These are phyloP conservation scores for Amauroascus verrucosus DNA, from an alignment of 2,329 filamentous ascomycete genomes.

Conservation along the genomic window DNA sequence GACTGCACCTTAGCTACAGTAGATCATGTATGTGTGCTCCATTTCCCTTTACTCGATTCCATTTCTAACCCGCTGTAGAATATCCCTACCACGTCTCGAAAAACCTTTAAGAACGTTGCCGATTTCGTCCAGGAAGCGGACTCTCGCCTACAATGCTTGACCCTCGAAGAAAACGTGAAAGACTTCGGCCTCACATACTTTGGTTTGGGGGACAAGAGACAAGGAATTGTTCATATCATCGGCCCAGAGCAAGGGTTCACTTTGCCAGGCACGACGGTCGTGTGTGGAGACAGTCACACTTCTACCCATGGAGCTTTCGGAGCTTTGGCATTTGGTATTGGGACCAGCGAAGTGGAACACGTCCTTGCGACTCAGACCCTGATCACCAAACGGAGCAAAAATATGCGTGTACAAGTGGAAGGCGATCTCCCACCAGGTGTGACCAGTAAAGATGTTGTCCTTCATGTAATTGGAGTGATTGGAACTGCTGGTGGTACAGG, in stretches of 20 bases:
- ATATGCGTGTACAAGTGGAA: conserved; percentile 95
- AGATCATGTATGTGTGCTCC: conserved; percentile 60
- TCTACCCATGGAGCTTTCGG: conserved; percentile 97
- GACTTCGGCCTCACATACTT: conserved; percentile 96
- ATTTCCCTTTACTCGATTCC: background rate
- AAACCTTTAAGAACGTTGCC: conserved; percentile 85
- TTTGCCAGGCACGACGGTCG: conserved; percentile 88
- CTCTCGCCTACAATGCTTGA: conserved; percentile 85
- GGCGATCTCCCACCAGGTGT: conserved; percentile 83
- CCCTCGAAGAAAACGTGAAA: conserved; percentile 94
- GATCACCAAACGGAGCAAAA: conserved; percentile 91
- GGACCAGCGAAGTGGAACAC: conserved; percentile 96
- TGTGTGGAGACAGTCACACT: conserved; percentile 96
- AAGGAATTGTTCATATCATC: conserved; percentile 97
- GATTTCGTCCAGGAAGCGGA: conserved; percentile 93
- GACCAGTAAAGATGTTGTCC: conserved; percentile 89
- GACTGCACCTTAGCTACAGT: conserved; percentile 96
- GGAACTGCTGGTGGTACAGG: conserved; percentile 93
- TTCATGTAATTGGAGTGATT: conserved; percentile 85
- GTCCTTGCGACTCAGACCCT: conserved; percentile 93
- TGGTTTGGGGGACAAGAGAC: conserved; percentile 86
- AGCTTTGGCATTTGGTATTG: conserved; percentile 89
- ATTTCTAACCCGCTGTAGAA: conserved; percentile 48
- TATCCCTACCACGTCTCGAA: conserved; percentile 81
- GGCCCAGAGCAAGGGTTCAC: conserved; percentile 98